A percentile compares a stretch with the other conserved stretches of the same genome.
phyloP scores from a whole-genome alignment of 1,139 yeast genomes.

The Scheffersomyces illinoinensis region DNA sequence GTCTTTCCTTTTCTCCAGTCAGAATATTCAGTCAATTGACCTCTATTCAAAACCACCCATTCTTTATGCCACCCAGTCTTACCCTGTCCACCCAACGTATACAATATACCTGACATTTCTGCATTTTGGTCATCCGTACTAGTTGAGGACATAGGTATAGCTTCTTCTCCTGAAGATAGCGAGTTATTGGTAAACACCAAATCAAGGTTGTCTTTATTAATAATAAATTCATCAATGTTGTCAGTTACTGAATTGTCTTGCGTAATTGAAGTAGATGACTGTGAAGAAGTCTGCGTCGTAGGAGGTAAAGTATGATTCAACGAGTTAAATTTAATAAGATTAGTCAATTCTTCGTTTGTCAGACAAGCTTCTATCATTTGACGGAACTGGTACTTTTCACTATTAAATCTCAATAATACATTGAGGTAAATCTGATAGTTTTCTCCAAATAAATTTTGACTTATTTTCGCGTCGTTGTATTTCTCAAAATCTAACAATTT shows the following conservation, averaged over 20 bases:
- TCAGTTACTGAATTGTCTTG: slow-evolving; percentile 1
- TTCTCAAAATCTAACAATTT: slow-evolving; percentile 19
- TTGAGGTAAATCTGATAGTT: slow-evolving; percentile 36
- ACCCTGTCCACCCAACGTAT: slow-evolving; percentile 72
- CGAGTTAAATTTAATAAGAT: slow-evolving; percentile 30
- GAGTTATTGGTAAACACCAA: slow-evolving; percentile 23
- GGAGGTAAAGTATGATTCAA: slow-evolving; percentile 18
- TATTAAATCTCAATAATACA: slow-evolving; percentile 39
- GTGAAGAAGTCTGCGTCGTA: not conserved
- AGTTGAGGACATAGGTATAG: slow-evolving; percentile 10
- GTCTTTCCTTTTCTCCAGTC: slow-evolving; percentile 79
- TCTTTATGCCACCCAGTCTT: slow-evolving; percentile 89
- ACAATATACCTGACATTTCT: slow-evolving; percentile 56
- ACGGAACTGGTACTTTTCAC: slow-evolving; percentile 44
- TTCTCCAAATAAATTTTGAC: slow-evolving; percentile 24
- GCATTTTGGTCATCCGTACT: slow-evolving; percentile 23
- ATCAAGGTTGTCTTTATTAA: slow-evolving; percentile 35
- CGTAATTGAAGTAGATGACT: slow-evolving; percentile 1
- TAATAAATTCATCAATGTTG: slow-evolving; percentile 6
- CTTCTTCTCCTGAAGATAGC: slow-evolving; percentile 8
- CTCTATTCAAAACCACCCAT: slow-evolving; percentile 76
- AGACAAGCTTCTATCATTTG: slow-evolving; percentile 46
- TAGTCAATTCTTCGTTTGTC: slow-evolving; percentile 43
- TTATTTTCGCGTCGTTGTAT: slow-evolving; percentile 22
- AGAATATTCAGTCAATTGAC: slow-evolving; percentile 68